These are phyloP conservation scores for Candida neerlandica DNA, from an alignment of 1,139 yeast genomes.

Conservation along the genomic window DNA sequence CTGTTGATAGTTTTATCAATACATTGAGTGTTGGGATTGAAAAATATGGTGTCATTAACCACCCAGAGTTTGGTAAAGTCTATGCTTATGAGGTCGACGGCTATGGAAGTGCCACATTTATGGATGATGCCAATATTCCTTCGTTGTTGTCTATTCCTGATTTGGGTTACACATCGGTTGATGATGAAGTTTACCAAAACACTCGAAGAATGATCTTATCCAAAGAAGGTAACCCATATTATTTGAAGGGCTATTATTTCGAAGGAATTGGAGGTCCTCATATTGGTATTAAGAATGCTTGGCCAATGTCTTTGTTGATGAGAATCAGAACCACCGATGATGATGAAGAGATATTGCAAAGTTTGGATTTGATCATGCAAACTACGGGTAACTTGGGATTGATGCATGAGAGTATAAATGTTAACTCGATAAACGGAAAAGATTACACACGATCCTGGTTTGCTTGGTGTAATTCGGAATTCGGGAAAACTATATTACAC, in stretches of 20 bases:
- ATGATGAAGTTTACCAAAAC: conserved; percentile 68
- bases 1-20: conserved; percentile 38
- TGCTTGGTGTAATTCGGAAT: conserved; percentile 93
- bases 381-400: conserved; percentile 76
- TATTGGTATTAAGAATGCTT: conserved; percentile 75
- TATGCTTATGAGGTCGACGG: conserved; percentile 92
- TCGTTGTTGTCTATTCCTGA: conserved; percentile 82
- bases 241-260: conserved; percentile 58
- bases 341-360: conserved; percentile 62
- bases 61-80: conserved; percentile 71
- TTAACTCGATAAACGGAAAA: conserved; percentile 50
- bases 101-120: conserved; percentile 68
- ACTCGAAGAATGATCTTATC: conserved; percentile 77
- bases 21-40: conserved; percentile 59
- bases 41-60: conserved; percentile 63
- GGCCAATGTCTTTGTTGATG: conserved; percentile 87
- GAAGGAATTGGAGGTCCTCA: conserved; percentile 92
- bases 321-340: conserved; percentile 74
- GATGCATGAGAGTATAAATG: conserved; percentile 83
- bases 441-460: conserved; percentile 80
- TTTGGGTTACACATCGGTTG: conserved; percentile 58
- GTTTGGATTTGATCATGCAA: conserved; percentile 54
- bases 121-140: conserved; percentile 94
- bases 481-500: conserved; percentile 80
- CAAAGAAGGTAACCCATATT: conserved; percentile 78